Percentiles rank a stretch among this genome's conserved stretches.
These are phyloP conservation scores for Colletotrichum phormii DNA, from an alignment of 2,329 filamentous ascomycete genomes.

Conservation along the genomic window DNA sequence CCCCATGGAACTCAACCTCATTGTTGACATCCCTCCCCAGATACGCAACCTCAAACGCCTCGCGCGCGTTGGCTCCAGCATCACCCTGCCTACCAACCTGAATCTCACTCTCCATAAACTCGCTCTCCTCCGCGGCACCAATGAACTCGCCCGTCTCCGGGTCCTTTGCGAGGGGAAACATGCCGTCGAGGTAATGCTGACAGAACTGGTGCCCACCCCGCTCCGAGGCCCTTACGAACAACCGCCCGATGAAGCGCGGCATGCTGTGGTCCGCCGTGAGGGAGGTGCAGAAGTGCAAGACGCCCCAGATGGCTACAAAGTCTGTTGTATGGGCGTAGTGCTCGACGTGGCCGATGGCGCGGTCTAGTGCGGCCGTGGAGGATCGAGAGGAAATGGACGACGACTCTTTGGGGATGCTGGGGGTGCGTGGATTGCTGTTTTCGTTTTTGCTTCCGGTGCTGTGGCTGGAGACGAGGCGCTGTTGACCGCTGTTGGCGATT, in stretches of 20 bases:
- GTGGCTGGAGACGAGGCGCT: background rate
- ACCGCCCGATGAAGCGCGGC: conserved; percentile 71
- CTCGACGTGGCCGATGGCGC: conserved; percentile 78
- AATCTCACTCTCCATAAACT: conserved; percentile 71
- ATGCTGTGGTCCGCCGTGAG: conserved; percentile 52
- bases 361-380: conserved; percentile 53
- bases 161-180: conserved; percentile 67
- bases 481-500: background rate
- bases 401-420: conserved; percentile 39
- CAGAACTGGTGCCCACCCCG: conserved; percentile 67
- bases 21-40: conserved; percentile 53
- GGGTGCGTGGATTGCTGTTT: background rate
- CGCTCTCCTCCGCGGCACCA: conserved; percentile 61
- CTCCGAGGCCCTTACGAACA: conserved; percentile 58
- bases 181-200: conserved; percentile 72
- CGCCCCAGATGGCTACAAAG: conserved; percentile 80
- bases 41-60: conserved; percentile 62
- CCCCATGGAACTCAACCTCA: conserved; percentile 54
- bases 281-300: conserved; percentile 69
- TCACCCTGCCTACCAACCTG: conserved; percentile 57
- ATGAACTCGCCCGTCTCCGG: conserved; percentile 52
- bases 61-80: conserved; percentile 56
- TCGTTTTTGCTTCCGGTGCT: background rate
- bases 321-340: conserved; percentile 83
- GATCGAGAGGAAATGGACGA: conserved; percentile 48